Conservation (phyloP, 2,329 filamentous ascomycete species). For the Diplodia scrobiculata region DNA sequence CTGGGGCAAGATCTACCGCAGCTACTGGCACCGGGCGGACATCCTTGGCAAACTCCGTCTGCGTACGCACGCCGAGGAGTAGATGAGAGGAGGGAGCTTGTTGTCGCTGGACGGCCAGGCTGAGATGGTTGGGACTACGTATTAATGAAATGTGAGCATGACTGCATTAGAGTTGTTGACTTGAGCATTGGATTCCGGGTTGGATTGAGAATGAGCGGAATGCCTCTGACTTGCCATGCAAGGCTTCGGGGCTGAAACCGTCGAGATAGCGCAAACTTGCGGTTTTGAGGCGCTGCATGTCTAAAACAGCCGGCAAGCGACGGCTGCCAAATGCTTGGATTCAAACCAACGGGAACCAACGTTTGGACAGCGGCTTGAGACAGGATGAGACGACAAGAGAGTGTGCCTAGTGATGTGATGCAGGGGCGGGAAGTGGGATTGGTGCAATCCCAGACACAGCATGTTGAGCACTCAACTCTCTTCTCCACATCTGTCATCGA, state of each 20-base stretch:
- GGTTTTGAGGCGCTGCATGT: background rate
- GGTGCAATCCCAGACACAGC: background rate
- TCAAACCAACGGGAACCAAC: background rate
- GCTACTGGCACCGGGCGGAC: constrained; percentile 42
- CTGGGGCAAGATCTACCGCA: constrained; percentile 42
- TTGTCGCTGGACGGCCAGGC: too few relatives aligned
- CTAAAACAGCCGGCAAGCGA: background rate
- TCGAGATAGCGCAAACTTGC: background rate
- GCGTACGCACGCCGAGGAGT: constrained; percentile 13
- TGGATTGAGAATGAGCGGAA: background rate
- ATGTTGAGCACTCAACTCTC: background rate
- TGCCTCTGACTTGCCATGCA: background rate
- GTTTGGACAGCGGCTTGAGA: background rate
- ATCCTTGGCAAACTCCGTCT: constrained; percentile 41
- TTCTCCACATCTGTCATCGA: background rate
- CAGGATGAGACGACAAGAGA: background rate
- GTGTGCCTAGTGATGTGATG: background rate
- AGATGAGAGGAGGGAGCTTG: background rate
- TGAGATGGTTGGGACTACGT: too few relatives aligned
- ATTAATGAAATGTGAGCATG: too few relatives aligned
- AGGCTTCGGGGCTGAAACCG: background rate
- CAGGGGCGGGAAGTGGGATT: background rate
- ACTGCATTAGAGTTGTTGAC: background rate
- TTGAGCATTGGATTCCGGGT: background rate
- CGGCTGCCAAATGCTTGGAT: too few relatives aligned